Conservation (phyloP, 2,329 filamentous ascomycete species). For the Trichophyton simii region DNA sequence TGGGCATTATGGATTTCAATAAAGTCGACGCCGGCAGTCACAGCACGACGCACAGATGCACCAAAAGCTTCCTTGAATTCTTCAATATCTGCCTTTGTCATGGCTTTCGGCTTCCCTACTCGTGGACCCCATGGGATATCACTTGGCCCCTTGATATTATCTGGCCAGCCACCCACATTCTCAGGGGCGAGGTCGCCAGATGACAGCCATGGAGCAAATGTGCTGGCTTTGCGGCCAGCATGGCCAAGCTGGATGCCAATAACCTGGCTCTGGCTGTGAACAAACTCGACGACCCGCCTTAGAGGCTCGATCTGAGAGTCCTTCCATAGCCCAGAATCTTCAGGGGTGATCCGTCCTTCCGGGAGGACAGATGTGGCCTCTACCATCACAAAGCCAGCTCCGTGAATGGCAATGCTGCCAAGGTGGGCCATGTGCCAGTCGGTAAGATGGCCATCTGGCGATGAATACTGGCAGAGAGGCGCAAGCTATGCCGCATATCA, state of each 20-base stretch:
- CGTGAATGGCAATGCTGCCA: conserved; percentile 58
- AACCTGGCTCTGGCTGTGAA: conserved; percentile 46
- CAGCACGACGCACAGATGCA: conserved; percentile 45
- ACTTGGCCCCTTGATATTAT: conserved; percentile 45
- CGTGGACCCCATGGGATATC: conserved; percentile 45
- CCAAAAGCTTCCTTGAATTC: conserved; percentile 51
- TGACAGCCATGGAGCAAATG: conserved; percentile 51
- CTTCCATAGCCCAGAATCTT: conserved; percentile 70
- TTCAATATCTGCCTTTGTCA: conserved; percentile 58
- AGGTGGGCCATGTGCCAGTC: conserved; percentile 74
- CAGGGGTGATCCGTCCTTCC: conserved; percentile 66
- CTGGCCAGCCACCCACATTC: conserved; percentile 42
- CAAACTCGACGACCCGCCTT: conserved; percentile 21
- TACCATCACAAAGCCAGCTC: conserved; percentile 57
- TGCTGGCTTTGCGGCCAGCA: conserved; percentile 57
- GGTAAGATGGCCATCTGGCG: conserved; percentile 59
- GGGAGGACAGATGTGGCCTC: conserved; percentile 66
- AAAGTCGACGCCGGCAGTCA: conserved; percentile 60
- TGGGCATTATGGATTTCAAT: conserved; percentile 74
- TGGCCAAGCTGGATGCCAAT: conserved; percentile 67
- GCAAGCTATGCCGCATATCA: conserved; percentile 33
- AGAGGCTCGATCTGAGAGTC: conserved; percentile 55
- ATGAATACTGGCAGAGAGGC: conserved; percentile 55
- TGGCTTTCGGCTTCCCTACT: conserved; percentile 45
- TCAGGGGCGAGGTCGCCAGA: conserved; percentile 43